Evolutionary conservation across 441 rosid genomes (phyloP).

Genomic region (Arabidopsis lyrata): DNA sequence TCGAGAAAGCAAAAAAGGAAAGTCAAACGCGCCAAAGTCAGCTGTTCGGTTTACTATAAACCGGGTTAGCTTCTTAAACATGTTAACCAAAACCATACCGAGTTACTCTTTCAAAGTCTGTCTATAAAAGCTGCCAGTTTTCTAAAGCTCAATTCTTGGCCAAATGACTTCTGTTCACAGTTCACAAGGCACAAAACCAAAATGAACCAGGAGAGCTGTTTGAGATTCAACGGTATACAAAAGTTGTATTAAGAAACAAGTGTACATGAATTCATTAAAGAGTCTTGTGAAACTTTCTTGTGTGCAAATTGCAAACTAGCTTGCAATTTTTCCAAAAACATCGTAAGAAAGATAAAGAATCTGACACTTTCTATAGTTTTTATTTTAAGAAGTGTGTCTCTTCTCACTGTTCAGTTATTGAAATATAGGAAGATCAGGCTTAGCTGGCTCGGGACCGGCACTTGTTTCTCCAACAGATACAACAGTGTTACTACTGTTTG

Average conservation of each 20-base stretch:
- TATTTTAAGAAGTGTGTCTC: conserved; percentile 15
- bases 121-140: too few species aligned
- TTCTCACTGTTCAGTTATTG: conserved; percentile 38
- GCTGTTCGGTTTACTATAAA: conserved; percentile 16
- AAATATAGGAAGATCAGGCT: conserved; percentile 78
- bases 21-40: conserved; percentile 39
- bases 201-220: conserved; percentile 2
- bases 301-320: conserved; percentile 24
- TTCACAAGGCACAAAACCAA: conserved; percentile 22
- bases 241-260: conserved; percentile 30
- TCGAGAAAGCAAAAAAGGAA: conserved; percentile 24
- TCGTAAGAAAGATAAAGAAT: conserved; percentile 16
- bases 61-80: background rate
- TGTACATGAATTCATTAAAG: conserved; percentile 19
- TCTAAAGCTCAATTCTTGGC: conserved; percentile 17
- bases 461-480: conserved; percentile 56
- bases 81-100: too few species aligned
- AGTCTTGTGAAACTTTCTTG: conserved; percentile 22
- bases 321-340: conserved; percentile 34
- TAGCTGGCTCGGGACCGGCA: conserved; percentile 49
- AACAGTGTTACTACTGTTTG: conserved; percentile 47
- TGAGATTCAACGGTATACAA: conserved; percentile 27
- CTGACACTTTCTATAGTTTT: conserved; percentile 33
- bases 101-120: too few species aligned
- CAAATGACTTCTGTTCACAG: background rate